Conservation (phyloP, 345 rosid species). For the Boechera divaricarpa region DNA sequence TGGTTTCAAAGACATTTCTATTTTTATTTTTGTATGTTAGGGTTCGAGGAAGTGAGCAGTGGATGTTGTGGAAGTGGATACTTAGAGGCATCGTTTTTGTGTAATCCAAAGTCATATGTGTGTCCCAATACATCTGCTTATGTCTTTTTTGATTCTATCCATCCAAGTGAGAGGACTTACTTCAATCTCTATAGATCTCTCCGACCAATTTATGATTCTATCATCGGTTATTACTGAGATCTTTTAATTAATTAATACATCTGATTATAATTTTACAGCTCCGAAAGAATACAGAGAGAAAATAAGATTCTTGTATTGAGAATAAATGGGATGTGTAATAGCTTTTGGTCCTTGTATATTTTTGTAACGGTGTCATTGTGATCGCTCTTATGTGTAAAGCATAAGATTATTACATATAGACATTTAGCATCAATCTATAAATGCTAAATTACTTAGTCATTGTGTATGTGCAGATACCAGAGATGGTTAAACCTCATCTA, state of each 20-base stretch:
- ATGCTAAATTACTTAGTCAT: too few species aligned
- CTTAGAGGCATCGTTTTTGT: slow-evolving; percentile 60
- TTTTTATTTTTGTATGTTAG: slow-evolving; percentile 36
- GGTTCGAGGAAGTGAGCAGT: slow-evolving; percentile 55
- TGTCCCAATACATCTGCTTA: slow-evolving; percentile 72
- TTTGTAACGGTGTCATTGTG: too few species aligned
- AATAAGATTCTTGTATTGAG: too few species aligned
- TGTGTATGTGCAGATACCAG: too few species aligned
- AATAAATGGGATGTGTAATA: too few species aligned
- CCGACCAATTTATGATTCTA: slow-evolving; percentile 48
- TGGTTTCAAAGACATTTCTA: background rate
- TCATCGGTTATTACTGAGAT: slow-evolving; percentile 22
- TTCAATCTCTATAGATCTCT: slow-evolving; percentile 40
- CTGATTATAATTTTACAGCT: too few species aligned
- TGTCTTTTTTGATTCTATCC: slow-evolving; percentile 86
- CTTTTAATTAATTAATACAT: background rate
- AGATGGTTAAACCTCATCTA: too few species aligned
- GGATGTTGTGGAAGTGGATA: slow-evolving; percentile 91
- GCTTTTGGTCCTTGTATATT: too few species aligned
- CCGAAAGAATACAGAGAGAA: too few species aligned
- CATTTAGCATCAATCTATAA: too few species aligned
- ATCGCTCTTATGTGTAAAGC: too few species aligned
- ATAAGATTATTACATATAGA: too few species aligned
- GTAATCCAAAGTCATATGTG: slow-evolving; percentile 65
- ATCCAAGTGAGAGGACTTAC: slow-evolving; percentile 73